Percentiles rank a stretch among this genome's conserved stretches.
phyloP scores from a whole-genome alignment of 2,329 filamentous ascomycete species.

The Pyrenophora tritici-repentis region DNA sequence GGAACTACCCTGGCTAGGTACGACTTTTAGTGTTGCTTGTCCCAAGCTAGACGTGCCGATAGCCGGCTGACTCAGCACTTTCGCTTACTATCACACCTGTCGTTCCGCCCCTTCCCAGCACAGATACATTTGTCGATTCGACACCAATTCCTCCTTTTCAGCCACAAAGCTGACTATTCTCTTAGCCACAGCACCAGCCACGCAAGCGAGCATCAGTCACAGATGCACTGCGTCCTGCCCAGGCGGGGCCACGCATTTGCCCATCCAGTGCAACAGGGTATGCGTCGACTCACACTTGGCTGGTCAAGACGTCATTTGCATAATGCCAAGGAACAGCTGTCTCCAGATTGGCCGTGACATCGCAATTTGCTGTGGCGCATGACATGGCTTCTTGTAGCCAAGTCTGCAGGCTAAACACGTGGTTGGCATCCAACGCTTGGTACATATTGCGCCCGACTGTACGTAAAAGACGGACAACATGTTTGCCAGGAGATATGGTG shows the following conservation, averaged over 20 bases:
- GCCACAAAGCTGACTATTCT: background rate
- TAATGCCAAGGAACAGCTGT: slow-evolving; percentile 4
- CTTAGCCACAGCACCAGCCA: slow-evolving; percentile 16
- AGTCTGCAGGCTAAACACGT: background rate
- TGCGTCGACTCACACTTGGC: slow-evolving; percentile 3
- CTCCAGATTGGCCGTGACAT: background rate
- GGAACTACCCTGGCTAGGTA: slow-evolving; percentile 2
- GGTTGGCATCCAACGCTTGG: background rate
- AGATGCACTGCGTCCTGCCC: too few species aligned
- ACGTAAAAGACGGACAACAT: background rate
- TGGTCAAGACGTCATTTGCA: background rate
- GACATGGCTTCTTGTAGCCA: slow-evolving; percentile 5
- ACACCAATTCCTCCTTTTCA: background rate
- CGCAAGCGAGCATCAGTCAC: slow-evolving; percentile 1
- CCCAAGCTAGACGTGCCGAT: slow-evolving; percentile 7
- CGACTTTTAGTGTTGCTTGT: slow-evolving; percentile 4
- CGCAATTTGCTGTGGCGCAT: slow-evolving; percentile 17
- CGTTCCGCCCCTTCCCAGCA: too few species aligned
- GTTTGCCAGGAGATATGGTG: background rate
- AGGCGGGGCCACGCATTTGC: slow-evolving; percentile 5
- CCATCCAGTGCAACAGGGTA: background rate
- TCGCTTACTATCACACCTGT: too few species aligned
- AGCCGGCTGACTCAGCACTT: slow-evolving; percentile 12
- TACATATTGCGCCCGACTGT: background rate
- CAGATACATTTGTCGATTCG: background rate